Evolutionary conservation across 768 basidiomycete species (phyloP), one percentile per base, ranked within the genome.

Genomic region (Coprinopsis sp.): DNA sequence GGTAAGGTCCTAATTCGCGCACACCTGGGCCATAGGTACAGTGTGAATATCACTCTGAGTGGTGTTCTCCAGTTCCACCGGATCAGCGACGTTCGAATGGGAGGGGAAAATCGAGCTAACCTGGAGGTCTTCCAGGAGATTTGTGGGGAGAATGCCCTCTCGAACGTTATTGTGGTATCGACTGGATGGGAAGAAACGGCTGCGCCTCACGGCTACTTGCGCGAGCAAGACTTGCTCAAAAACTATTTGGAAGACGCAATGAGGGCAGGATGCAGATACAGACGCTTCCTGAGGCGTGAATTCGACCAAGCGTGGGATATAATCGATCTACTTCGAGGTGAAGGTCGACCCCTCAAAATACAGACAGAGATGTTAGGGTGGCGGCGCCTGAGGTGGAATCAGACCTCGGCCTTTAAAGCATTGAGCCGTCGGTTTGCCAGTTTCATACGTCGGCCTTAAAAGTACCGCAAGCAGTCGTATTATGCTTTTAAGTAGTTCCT

Each of bases 101-200:
- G 48, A 7, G 65, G 66, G 16, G 59, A 60, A 11, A 44, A 43
- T 25, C 40, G 30, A 33, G 58, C 21, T 23, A 55, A 67, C 46
- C 60, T 70, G 37, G 48, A 53, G n/a, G 47, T 69, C 51, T 68
- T 71, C 48, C 51, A 55, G 19, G 53, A 58, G 21, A 46, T 72
- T 14, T 72, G 71, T 31, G 71, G 70, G 3, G 25, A 54, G 8
- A 16, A 51, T 3, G 55, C 61, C 6, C 42, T 65, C 19, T 52
- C 14, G 28, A 66, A 65, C 16, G 56, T 66, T 4, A 51, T 61
- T 16, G 50, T 72, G 10, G 55, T 64, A n/a, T 72, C 69, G 1
- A 71, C 64, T 1, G 68, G 66, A 63, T 71, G 69, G 71, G 58
- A 55, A 12, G 58, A 40, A 5, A 21, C 54, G 5, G 30, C 37